phyloP scores from a whole-genome alignment of 164 flowering plant species.

The Kalanchoe fedtschenkoi region DNA sequence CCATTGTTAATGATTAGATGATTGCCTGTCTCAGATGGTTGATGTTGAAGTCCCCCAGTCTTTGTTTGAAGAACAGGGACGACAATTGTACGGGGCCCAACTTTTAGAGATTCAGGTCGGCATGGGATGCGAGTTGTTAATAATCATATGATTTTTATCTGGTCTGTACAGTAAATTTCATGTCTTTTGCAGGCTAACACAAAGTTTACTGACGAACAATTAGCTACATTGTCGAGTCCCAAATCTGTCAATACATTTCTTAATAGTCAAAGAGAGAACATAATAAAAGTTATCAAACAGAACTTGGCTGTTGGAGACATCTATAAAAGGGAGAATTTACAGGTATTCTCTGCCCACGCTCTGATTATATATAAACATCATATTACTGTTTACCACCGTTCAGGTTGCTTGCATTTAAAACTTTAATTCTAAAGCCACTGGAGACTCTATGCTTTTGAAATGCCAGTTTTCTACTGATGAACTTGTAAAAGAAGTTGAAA shows the following conservation, averaged over 20 bases:
- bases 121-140: neutral
- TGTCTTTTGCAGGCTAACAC: conserved; percentile 47
- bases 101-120: conserved; percentile 76
- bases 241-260: conserved; percentile 65
- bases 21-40: conserved; percentile 47
- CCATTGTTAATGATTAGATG: neutral
- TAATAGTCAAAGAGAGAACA: conserved; percentile 58
- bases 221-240: conserved; percentile 70
- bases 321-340: conserved; percentile 69
- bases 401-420: neutral
- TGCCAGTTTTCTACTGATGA: conserved; percentile 71
- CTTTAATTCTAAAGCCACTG: neutral
- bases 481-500: conserved; percentile 74
- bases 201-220: conserved; percentile 60
- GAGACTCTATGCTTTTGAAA: neutral
- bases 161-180: neutral
- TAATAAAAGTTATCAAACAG: conserved; percentile 50
- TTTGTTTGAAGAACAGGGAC: conserved; percentile 87
- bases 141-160: neutral
- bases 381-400: neutral
- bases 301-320: conserved; percentile 84
- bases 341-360: conserved; percentile 25
- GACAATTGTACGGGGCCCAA: conserved; percentile 80
- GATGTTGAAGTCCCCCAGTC: conserved; percentile 76
- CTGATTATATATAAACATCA: neutral